Evolutionary conservation across 768 basidiomycete genomes (phyloP).

Genomic region (Termitomyces sp.): DNA sequence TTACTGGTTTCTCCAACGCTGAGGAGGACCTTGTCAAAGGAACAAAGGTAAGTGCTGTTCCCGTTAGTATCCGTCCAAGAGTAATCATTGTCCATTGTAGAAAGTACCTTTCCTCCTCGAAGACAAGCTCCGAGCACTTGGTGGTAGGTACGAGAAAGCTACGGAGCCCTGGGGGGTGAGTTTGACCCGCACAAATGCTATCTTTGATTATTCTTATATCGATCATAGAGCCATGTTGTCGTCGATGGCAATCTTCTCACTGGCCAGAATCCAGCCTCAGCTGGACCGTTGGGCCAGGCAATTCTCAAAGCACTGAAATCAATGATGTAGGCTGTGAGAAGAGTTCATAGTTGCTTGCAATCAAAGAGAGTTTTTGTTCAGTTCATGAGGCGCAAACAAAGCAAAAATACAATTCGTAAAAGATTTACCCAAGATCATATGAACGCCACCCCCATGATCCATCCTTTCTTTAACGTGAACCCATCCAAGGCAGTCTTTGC

Average conservation of each 20-base stretch:
- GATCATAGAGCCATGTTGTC: constrained; percentile 39
- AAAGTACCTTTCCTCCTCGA: constrained; percentile 72
- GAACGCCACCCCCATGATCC: constrained; percentile 77
- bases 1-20: constrained; percentile 66
- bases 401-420: constrained; percentile 6
- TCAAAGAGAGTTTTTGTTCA: not conserved
- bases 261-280: constrained; percentile 73
- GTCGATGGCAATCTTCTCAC: constrained; percentile 57
- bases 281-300: constrained; percentile 48
- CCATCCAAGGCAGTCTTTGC: constrained; percentile 83
- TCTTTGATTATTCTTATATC: not conserved
- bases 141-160: constrained; percentile 62
- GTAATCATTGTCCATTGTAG: constrained; percentile 17
- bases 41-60: constrained; percentile 31
- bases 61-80: not conserved
- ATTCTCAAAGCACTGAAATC: constrained; percentile 44
- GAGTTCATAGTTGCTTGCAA: not conserved
- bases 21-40: constrained; percentile 51
- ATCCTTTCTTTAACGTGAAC: constrained; percentile 82
- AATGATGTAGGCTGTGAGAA: not conserved
- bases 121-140: constrained; percentile 53
- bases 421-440: constrained; percentile 28
- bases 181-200: not conserved
- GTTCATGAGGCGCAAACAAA: not conserved
- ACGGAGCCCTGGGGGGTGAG: constrained; percentile 50